Percentiles rank a stretch among this genome's conserved stretches.
Conservation (phyloP, 2,329 filamentous ascomycete genomes). For the Neonectria hederae region DNA sequence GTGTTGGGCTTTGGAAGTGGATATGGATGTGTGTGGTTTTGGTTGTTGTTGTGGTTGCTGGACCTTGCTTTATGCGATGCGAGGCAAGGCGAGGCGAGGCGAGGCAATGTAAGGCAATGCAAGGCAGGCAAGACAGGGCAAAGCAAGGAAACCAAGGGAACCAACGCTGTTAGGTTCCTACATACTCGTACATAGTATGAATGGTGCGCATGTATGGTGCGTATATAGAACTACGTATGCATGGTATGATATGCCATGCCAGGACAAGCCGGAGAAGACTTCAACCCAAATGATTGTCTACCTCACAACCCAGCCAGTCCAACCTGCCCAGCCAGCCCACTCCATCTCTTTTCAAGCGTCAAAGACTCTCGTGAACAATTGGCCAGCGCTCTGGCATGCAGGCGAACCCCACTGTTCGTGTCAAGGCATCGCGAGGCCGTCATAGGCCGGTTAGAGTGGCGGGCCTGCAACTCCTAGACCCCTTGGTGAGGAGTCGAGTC, state of each 20-base stretch:
- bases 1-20: background rate
- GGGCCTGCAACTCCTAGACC: background rate
- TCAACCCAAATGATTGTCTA: background rate
- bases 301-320: background rate
- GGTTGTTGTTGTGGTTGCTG: background rate
- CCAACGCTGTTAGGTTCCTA: background rate
- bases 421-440: slow-evolving; percentile 14
- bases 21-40: background rate
- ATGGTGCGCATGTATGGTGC: no score
- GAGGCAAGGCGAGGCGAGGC: background rate
- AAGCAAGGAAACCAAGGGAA: background rate
- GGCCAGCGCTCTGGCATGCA: slow-evolving; percentile 19
- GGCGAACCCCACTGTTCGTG: slow-evolving; percentile 27
- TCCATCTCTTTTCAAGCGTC: no score
- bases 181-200: background rate
- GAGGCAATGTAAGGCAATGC: background rate
- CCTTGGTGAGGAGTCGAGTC: background rate
- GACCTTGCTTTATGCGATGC: slow-evolving; percentile 2
- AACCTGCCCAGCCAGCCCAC: background rate
- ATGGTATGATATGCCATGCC: no score
- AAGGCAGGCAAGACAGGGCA: background rate
- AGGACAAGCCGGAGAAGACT: background rate
- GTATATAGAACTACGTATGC: no score
- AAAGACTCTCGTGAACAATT: background rate
- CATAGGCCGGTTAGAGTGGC: slow-evolving; percentile 4